Conservation (phyloP, 495 filamentous ascomycete species). For the Umbilicaria muhlenbergii region DNA sequence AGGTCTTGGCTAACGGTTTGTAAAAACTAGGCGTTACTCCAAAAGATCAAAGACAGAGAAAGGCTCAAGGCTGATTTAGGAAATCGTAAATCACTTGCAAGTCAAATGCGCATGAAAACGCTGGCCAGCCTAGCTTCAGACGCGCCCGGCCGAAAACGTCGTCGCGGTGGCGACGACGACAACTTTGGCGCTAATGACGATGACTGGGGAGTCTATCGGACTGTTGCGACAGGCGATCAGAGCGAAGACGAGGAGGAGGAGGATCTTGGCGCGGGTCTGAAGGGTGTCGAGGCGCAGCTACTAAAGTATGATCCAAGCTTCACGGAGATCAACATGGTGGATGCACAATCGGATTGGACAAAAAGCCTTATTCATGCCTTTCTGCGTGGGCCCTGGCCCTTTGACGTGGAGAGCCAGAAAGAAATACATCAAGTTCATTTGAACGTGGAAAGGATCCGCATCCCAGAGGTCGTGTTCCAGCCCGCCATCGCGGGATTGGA, state of each 20-base stretch:
- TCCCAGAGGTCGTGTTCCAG: constrained; percentile 91
- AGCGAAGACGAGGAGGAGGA: constrained; percentile 78
- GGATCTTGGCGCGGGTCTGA: constrained; percentile 57
- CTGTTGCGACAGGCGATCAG: constrained; percentile 61
- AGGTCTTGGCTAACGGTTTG: not conserved
- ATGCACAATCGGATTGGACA: constrained; percentile 87
- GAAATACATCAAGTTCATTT: constrained; percentile 83
- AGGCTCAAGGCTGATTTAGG: constrained; percentile 82
- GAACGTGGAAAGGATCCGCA: constrained; percentile 91
- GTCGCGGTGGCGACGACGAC: constrained; percentile 67
- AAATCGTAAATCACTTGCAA: constrained; percentile 89
- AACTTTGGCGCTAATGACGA: constrained; percentile 94
- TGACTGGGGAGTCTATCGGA: constrained; percentile 93
- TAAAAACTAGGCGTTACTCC: constrained; percentile 37
- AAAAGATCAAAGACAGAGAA: constrained; percentile 84
- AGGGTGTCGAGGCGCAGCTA: constrained; percentile 64
- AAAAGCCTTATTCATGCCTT: constrained; percentile 83
- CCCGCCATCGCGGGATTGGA: constrained; percentile 90
- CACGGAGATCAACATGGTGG: constrained; percentile 76
- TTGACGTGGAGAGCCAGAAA: constrained; percentile 60
- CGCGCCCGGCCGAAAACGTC: constrained; percentile 67
- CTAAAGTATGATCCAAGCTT: constrained; percentile 78
- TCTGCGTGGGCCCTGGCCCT: constrained; percentile 70
- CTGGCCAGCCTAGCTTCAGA: constrained; percentile 95
- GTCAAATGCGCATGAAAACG: constrained; percentile 93